These are phyloP conservation scores for Xanthoconium stramineum DNA, from an alignment of 768 basidiomycete species.

Conservation along the genomic window DNA sequence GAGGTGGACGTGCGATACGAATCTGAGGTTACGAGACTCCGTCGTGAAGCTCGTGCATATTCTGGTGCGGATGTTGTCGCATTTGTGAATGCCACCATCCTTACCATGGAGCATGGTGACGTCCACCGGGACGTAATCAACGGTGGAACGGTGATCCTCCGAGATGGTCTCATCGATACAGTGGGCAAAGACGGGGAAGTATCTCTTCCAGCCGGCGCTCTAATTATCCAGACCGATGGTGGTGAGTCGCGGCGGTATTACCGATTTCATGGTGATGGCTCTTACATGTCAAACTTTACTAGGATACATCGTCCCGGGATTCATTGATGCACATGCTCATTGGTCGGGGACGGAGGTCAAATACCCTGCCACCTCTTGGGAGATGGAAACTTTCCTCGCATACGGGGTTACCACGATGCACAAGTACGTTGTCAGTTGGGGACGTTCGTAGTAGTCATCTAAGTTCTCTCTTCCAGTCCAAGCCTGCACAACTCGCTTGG, in stretches of 20 bases:
- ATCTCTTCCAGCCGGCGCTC: constrained; percentile 36
- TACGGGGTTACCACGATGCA: constrained; percentile 76
- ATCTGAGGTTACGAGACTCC: constrained; percentile 60
- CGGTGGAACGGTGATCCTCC: constrained; percentile 50
- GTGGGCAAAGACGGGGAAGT: constrained; percentile 38
- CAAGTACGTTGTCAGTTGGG: constrained; percentile 45
- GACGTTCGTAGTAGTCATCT: not conserved
- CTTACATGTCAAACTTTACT: constrained; percentile 1
- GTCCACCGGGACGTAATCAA: constrained; percentile 46
- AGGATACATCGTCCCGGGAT: constrained; percentile 70
- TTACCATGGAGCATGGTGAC: constrained; percentile 64
- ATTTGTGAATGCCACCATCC: constrained; percentile 63
- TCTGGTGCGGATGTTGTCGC: constrained; percentile 43
- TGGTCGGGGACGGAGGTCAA: constrained; percentile 54
- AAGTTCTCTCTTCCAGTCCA: constrained; percentile 41
- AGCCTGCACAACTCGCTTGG: constrained; percentile 60
- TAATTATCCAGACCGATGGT: constrained; percentile 56
- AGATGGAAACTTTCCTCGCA: constrained; percentile 70
- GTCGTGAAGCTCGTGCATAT: constrained; percentile 41
- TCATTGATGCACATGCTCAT: constrained; percentile 76
- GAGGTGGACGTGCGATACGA: constrained; percentile 57
- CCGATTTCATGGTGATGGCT: not conserved
- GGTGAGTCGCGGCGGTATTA: constrained; percentile 38
- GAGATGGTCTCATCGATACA: constrained; percentile 56
- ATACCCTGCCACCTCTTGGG: constrained; percentile 69